A percentile compares a stretch with the other conserved stretches of the same genome.
These are phyloP conservation scores for Solanum paucissectum DNA, from an alignment of 257 asterid species.

Conservation along the genomic window DNA sequence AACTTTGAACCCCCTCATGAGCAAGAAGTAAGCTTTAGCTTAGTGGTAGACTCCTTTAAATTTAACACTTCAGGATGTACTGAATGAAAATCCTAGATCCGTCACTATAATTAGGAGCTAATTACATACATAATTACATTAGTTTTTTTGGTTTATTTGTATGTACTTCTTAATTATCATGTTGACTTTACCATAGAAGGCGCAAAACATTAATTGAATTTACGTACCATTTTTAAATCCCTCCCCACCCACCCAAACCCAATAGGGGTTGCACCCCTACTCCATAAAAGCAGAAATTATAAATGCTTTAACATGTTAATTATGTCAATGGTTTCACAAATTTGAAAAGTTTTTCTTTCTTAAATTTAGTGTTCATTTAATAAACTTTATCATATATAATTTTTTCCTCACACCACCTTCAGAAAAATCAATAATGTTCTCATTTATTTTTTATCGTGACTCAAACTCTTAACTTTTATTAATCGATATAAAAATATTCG, in stretches of 20 bases:
- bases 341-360: background rate
- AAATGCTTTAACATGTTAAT: background rate
- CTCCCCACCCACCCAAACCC: background rate
- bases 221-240: background rate
- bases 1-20: too few relatives aligned
- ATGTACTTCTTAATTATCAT: background rate
- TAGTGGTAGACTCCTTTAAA: too few relatives aligned
- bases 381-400: background rate
- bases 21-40: too few relatives aligned
- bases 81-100: too few relatives aligned
- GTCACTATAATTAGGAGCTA: background rate
- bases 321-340: background rate
- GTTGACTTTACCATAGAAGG: background rate
- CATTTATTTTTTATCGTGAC: background rate
- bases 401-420: background rate
- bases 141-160: background rate
- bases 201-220: background rate
- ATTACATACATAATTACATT: background rate
- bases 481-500: background rate
- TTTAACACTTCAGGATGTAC: too few relatives aligned
- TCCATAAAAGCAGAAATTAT: background rate
- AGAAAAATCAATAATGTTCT: background rate
- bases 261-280: background rate
- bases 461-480: too few relatives aligned
- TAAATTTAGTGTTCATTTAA: background rate